These are phyloP conservation scores for Xanthoparmelia taractica DNA, from an alignment of 495 filamentous ascomycete genomes.

Conservation along the genomic window DNA sequence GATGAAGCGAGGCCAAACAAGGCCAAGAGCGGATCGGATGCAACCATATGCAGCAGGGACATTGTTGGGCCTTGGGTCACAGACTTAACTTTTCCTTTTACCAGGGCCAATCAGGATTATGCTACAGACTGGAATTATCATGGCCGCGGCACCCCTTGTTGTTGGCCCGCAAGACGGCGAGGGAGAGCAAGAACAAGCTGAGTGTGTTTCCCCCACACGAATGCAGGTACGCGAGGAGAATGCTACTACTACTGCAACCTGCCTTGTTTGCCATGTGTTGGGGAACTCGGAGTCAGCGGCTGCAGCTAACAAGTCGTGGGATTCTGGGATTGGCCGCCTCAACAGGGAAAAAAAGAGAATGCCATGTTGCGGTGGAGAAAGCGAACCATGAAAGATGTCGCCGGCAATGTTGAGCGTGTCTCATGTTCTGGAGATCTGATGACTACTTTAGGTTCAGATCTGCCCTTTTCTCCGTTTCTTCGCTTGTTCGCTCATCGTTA, in stretches of 20 bases:
- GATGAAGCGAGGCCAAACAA: not conserved
- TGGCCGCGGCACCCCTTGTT: not conserved
- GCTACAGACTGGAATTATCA: not conserved
- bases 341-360: not conserved
- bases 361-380: not conserved
- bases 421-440: not conserved
- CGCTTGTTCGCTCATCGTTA: not conserved
- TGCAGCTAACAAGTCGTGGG: not conserved
- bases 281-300: not conserved
- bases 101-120: not conserved
- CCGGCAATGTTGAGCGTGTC: not conserved
- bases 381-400: not conserved
- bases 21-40: not conserved
- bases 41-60: not conserved
- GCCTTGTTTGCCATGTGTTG: constrained; percentile 11
- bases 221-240: constrained; percentile 16
- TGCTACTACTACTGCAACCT: not conserved
- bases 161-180: not conserved
- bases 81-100: not conserved
- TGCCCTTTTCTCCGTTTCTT: not conserved
- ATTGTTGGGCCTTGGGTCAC: not conserved
- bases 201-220: constrained; percentile 2
- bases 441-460: not conserved
- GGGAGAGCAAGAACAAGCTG: not conserved
- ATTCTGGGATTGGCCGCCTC: not conserved